Base-by-base conservation (phyloP, 2,329 filamentous ascomycete genomes). In the Verticillium albo-atrum region DNA sequence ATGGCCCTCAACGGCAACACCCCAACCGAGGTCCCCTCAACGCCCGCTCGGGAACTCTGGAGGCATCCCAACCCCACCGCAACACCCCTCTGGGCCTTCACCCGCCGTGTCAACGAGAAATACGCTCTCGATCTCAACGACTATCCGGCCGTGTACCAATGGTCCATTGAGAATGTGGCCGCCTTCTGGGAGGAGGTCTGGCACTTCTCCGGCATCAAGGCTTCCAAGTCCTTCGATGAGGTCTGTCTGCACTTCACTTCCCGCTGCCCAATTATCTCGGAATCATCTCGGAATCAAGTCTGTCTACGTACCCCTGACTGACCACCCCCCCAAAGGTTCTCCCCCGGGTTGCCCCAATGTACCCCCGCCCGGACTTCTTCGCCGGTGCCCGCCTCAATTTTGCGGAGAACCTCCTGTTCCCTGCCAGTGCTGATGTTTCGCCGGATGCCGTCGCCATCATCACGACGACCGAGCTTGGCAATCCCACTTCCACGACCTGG, bases 381-480 rank as follows among this genome's bases (percentile, higher is more conserved):
- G 74, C 86, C 59, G 89, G 88, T 10, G 84, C 90, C 15, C 86
- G 80, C 60, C 80, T 98, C 64, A 99, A 98, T 74, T 98, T 97
- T 71, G 93, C 94, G 27, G 91, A 98, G 77, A 99, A 99, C 72
- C 80, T 98, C 58, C 85, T 99, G 3, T 97, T 89, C 72, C 94
- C 94, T 3, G 80, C 79, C 55, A 77, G 83, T 37, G 75, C 74
- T 25, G 68, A 76, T 15, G 74, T 86, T 6, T 77, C 89, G 63
- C 83, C 88, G 56, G 74, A 85, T 53, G 79, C 82, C 4, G 75
- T 84, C 6, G 93, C 93, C 20, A 82, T 96, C 53, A 89, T 97
- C 67, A 90, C 89, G 27, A 88, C 86, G 4, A 97, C 92, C 12
- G 94, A 98, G 75, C 72, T 79, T 15, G 81, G 84, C 56, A 83